Evolutionary conservation across 768 basidiomycete species (phyloP), one percentile per base, ranked within the genome.

Genomic region (Sporobolomyces pararoseus): DNA sequence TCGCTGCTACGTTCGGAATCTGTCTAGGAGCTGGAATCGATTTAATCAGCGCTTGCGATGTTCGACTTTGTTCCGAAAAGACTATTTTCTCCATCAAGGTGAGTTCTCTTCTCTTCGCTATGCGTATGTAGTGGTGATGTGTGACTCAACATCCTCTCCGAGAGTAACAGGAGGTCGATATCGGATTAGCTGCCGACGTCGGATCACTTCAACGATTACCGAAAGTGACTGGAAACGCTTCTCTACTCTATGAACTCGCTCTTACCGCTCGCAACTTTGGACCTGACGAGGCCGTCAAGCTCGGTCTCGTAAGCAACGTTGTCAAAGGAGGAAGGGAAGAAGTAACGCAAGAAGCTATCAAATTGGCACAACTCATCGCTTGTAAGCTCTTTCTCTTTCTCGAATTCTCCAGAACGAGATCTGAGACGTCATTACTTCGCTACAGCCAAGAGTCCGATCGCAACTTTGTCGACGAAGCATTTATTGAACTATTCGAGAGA

Each of bases 151-250:
- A n/a, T n/a, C n/a, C n/a, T n/a, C n/a, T n/a, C n/a, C n/a, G n/a
- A n/a, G n/a, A n/a, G n/a, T n/a, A n/a, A 87, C 2, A 91, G 91
- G 77, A 83, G 83, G 87, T 91, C 4, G 89, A 92, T 76, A 84
- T 92, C 31, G 91, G 89, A 0, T 82, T 95, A 0, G 91, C 92
- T 3, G 88, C 92, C 0, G 92, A 94, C 77, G 86, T 93, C 47
- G 93, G 93, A 0, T 86, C 90, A 0, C 84, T 95, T 9, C 89
- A 91, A 2, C 86, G 87, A 59, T 81, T 94, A 9, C 90, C 89
- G 0, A 89, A 90, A 75, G 83, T 89, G 53, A 84, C 84, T 0
- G 89, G 86, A 0, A 92, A 91, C 79, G 83, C 85, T 34, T 89
- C 88, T 2, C 82, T 88, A 17, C 80, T 86, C 3, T 83, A 85